Base-by-base conservation (phyloP, 305 asterid species). In the Caryopteris hybrid region DNA sequence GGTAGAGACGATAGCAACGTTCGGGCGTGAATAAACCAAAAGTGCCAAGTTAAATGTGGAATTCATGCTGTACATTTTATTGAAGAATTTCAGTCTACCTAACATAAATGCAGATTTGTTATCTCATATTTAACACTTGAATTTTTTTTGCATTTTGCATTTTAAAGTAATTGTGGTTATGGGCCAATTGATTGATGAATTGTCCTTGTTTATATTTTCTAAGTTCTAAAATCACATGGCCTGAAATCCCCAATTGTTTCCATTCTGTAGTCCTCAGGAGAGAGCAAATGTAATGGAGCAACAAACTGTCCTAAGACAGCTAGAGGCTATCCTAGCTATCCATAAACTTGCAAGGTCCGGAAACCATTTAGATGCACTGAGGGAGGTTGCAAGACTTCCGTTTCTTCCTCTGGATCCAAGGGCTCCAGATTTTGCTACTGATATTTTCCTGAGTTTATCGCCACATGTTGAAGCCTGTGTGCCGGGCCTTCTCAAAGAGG, bases 361-460 rank as follows among this genome's bases (percentile, higher is more conserved):
- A 42, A 83, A 81, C 59, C 85, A 81, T 48, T 56, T 94, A 80
- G 95, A 94, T 73, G 97, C 96, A 70, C 50, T 91, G 59, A 89
- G 91, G 78, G 99, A 94, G 82, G 83, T 94, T 36, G 91, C 99
- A 23, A 89, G 80, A 71, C 90, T 94, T 69, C 90, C 98, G 16
- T 94, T 94, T 80, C 97, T 94, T 61, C 98, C 99, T 29, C 83
- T 91, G 70, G 96, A 89, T 75, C 95, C 97, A 4, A 83, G 97
- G 68, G 68, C 90, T 53, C 71, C 97, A 3, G 92, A 89, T 75
- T 61, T 71, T 13, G 74, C 85, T 31, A 51, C 76, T 2, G 92
- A 87, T 58, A 82, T 71, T 47, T 87, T 86, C 77, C 74, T 87
- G 18, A 91, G 72, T 68, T 53, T 94, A 59, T 91, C 97, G 2